phyloP scores from a whole-genome alignment of 1,139 yeast species.

The Kodamaea ohmeri region DNA sequence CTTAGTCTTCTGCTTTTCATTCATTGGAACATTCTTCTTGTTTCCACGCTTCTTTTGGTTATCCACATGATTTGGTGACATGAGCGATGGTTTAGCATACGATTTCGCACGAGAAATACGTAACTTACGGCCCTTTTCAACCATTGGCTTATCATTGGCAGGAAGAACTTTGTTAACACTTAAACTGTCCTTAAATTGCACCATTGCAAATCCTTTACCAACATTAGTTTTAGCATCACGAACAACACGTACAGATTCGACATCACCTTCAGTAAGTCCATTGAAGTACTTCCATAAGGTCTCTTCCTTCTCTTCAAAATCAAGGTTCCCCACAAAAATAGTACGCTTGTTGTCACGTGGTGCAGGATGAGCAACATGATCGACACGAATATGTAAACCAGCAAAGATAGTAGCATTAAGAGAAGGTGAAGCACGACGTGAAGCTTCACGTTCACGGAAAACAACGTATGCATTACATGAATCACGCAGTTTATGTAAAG shows the following conservation, averaged over 20 bases:
- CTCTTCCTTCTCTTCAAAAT: slow-evolving; percentile 91
- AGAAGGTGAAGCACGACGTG: slow-evolving; percentile 48
- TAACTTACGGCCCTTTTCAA: slow-evolving; percentile 56
- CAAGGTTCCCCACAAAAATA: slow-evolving; percentile 90
- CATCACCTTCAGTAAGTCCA: slow-evolving; percentile 55
- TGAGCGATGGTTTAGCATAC: slow-evolving; percentile 45
- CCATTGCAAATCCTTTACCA: slow-evolving; percentile 97
- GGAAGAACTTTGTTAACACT: slow-evolving; percentile 81
- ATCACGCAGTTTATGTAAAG: slow-evolving; percentile 73
- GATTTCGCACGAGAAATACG: slow-evolving; percentile 78
- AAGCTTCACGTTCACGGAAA: slow-evolving; percentile 50
- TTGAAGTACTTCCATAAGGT: slow-evolving; percentile 81
- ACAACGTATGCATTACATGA: slow-evolving; percentile 89
- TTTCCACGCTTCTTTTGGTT: slow-evolving; percentile 30
- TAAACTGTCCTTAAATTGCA: slow-evolving; percentile 81
- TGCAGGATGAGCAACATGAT: slow-evolving; percentile 87
- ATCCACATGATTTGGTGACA: slow-evolving; percentile 47
- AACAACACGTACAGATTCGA: slow-evolving; percentile 85
- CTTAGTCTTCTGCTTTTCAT: slow-evolving; percentile 68
- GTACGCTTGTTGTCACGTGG: slow-evolving; percentile 81
- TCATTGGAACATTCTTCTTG: slow-evolving; percentile 36
- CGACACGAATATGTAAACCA: slow-evolving; percentile 81
- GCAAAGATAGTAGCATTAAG: slow-evolving; percentile 70
- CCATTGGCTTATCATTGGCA: slow-evolving; percentile 67
- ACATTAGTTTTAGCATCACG: slow-evolving; percentile 91